A percentile compares a stretch with the other conserved stretches of the same genome.
Evolutionary conservation across 768 basidiomycete species (phyloP).

Genomic region (Mycena crocata): DNA sequence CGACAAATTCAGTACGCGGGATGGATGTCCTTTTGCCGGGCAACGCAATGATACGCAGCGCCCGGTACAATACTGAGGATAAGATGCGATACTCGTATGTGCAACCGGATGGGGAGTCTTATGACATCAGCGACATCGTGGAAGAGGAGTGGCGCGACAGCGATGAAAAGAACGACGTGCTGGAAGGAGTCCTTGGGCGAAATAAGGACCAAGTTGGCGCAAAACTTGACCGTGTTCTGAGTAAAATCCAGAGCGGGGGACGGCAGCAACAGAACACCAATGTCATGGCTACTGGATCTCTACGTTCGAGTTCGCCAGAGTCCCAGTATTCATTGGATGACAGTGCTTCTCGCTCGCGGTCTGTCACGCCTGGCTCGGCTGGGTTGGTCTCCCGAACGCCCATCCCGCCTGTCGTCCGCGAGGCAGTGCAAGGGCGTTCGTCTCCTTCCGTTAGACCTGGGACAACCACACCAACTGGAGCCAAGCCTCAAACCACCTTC

Average conservation of each 20-base stretch:
- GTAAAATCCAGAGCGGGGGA: slow-evolving; percentile 77
- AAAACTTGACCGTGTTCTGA: slow-evolving; percentile 79
- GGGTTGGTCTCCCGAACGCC: slow-evolving; percentile 45
- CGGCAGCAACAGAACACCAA: slow-evolving; percentile 5
- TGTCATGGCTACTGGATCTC: slow-evolving; percentile 31
- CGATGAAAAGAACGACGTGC: slow-evolving; percentile 66
- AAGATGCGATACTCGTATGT: slow-evolving; percentile 94
- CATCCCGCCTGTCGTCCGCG: slow-evolving; percentile 35
- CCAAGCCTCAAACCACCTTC: slow-evolving; percentile 32
- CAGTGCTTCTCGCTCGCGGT: slow-evolving; percentile 48
- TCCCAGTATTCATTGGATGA: slow-evolving; percentile 74
- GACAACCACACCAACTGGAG: slow-evolving; percentile 52
- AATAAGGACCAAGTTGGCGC: slow-evolving; percentile 72
- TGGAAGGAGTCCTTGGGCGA: slow-evolving; percentile 72
- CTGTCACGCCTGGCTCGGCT: slow-evolving; percentile 56
- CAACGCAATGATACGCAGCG: slow-evolving; percentile 87
- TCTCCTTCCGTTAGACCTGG: slow-evolving; percentile 41
- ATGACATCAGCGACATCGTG: slow-evolving; percentile 93
- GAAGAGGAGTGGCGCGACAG: slow-evolving; percentile 87
- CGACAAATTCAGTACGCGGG: slow-evolving; percentile 86
- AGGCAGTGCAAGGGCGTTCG: slow-evolving; percentile 25
- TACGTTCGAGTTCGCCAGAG: slow-evolving; percentile 54
- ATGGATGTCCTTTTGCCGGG: slow-evolving; percentile 91
- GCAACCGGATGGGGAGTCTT: slow-evolving; percentile 88
- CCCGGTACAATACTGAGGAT: slow-evolving; percentile 76